phyloP scores from a whole-genome alignment of 768 basidiomycete genomes.

The Auricularia sp. region DNA sequence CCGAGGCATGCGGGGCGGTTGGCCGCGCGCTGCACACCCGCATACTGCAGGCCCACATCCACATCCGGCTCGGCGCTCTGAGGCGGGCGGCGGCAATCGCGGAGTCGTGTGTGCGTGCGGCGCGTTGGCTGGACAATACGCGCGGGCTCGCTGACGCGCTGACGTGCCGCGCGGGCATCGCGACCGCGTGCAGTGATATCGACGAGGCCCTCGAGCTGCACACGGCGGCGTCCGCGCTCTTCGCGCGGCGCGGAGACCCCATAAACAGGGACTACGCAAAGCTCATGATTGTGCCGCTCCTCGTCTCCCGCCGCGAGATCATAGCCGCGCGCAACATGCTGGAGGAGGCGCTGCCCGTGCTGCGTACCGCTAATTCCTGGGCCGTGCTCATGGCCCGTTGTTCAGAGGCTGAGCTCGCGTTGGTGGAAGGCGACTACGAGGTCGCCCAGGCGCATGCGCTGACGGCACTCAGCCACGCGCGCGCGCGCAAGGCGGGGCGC shows the following conservation, averaged over 20 bases:
- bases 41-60: background rate
- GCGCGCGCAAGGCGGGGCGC: background rate
- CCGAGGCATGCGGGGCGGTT: background rate
- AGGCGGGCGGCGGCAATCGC: background rate
- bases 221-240: background rate
- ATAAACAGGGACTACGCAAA: background rate
- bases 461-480: background rate
- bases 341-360: background rate
- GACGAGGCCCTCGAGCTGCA: background rate
- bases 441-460: background rate
- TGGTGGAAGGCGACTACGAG: background rate
- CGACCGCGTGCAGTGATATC: background rate
- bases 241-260: background rate
- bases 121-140: background rate
- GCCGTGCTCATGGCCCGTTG: background rate
- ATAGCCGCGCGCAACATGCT: background rate
- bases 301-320: background rate
- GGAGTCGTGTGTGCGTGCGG: background rate
- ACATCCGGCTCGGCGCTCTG: background rate
- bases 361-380: background rate
- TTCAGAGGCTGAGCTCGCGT: background rate
- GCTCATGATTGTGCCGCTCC: background rate
- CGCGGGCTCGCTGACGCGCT: background rate
- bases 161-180: background rate
- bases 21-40: background rate